phyloP scores from a whole-genome alignment of 2,329 filamentous ascomycete species.

The Aspergillus calidoustus region DNA sequence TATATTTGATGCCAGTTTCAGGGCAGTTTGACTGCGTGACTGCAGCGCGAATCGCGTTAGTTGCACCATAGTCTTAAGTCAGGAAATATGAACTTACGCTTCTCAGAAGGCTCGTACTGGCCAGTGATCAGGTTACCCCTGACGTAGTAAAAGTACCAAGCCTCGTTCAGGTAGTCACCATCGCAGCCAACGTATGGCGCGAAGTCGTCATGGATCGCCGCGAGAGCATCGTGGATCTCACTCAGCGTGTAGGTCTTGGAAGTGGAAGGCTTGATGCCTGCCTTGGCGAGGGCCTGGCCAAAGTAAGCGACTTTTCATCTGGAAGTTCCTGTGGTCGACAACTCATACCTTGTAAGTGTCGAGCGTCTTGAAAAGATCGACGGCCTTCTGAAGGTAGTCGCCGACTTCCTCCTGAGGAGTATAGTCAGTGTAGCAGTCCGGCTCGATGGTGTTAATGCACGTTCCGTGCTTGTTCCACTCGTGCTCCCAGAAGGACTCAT shows the following conservation, averaged over 20 bases:
- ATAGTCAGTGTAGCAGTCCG: conserved; percentile 65
- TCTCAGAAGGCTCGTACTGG: conserved; percentile 61
- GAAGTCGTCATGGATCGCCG: conserved; percentile 52
- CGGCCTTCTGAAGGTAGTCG: conserved; percentile 60
- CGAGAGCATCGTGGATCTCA: conserved; percentile 57
- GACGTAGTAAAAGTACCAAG: conserved; percentile 60
- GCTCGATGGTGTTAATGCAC: conserved; percentile 71
- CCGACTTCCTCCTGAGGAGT: conserved; percentile 61
- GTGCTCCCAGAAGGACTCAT: conserved; percentile 68
- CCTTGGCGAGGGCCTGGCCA: conserved; percentile 54
- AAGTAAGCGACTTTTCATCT: background rate
- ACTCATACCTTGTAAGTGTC: conserved; percentile 56
- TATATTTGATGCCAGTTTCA: conserved; percentile 65
- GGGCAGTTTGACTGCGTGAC: conserved; percentile 63
- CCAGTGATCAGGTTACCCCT: conserved; percentile 64
- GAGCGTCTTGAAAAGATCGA: conserved; percentile 60
- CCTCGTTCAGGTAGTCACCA: conserved; percentile 55
- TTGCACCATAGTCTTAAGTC: background rate
- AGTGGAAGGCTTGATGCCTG: conserved; percentile 58
- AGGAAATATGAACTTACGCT: conserved; percentile 39
- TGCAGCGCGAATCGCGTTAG: conserved; percentile 17
- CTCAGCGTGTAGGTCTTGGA: conserved; percentile 57
- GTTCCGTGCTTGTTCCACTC: conserved; percentile 76
- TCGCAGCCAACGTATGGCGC: conserved; percentile 57
- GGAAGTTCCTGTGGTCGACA: background rate